Evolutionary conservation across 2,329 filamentous ascomycete genomes (phyloP), one percentile per base, ranked within the genome.

Genomic region (Fusarium irregulare): DNA sequence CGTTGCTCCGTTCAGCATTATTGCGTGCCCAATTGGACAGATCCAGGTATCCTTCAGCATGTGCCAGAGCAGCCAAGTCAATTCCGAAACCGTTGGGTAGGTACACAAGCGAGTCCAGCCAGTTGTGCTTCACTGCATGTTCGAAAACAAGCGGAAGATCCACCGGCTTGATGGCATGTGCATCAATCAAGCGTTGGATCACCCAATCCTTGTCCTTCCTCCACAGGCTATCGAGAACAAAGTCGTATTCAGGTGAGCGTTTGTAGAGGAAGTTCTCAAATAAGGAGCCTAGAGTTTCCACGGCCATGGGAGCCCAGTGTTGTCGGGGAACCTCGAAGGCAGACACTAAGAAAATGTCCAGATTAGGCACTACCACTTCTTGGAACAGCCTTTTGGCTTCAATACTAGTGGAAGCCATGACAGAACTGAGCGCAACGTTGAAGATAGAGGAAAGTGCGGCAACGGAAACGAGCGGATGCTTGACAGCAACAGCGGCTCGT

Each of bases 211-310:
- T 92, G 77, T 98, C 93, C 77, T 96, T 94, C 72, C 92, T 91
- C 94, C 95, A 98, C 8, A 97, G 83, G 62, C 93, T 94, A 76
- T 97, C 91, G 60, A 99, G 87, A 16, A 97, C 95, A 68, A 98
- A 97, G 71, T 94, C 91, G 78, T 93, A 92, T 58, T 94, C 89
- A 7, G 90, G 86, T 13, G 93, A 89, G 59, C 90, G 88, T 79
- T 94, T 94, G 75, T 90, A 87, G 28, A 98, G 85, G 77, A 97
- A 98, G 13, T 92, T 92, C 54, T 93, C 90, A 73, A 98, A 95
- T 2, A 95, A 83, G 16, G 92, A 92, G 64, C 88, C 90, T 28
- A 94, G 80, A 0, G 92, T 93, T 58, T 94, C 92, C 34, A 90
- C 87, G 27, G 93, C 92, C 80, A 94, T 87, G 0, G 84, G 83